Evolutionary conservation across 208 protist genomes (phyloP).

Genomic region (Leishmania lainsoni): DNA sequence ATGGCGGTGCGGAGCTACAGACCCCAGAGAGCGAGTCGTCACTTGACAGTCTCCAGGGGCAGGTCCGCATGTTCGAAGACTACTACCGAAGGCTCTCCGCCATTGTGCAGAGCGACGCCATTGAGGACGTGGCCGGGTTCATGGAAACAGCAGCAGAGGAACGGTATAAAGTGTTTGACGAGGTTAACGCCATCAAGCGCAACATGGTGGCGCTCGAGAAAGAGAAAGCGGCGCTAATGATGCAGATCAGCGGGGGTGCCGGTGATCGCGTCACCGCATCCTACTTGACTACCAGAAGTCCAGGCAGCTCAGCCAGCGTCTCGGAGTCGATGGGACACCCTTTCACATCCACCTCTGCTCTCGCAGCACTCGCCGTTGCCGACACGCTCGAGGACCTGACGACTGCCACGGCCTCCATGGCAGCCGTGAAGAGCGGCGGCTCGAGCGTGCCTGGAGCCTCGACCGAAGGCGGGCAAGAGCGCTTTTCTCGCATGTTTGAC

Average conservation of each 20-base stretch:
- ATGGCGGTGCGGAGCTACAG: not conserved
- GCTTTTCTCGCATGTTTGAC: constrained; percentile 4
- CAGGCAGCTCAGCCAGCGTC: not conserved
- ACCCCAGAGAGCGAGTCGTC: not conserved
- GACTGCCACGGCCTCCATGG: not conserved
- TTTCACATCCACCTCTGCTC: constrained; percentile 6
- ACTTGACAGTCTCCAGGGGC: constrained; percentile 5
- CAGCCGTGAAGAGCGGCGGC: not conserved
- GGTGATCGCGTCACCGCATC: not conserved
- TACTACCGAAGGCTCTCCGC: constrained; percentile 47
- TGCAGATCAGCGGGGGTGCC: constrained; percentile 6
- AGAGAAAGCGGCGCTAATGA: constrained; percentile 28
- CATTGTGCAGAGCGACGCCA: constrained; percentile 53
- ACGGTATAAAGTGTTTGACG: constrained; percentile 60
- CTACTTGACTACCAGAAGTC: not conserved
- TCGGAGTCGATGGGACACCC: not conserved
- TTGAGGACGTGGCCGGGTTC: constrained; percentile 58
- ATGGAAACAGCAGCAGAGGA: constrained; percentile 46
- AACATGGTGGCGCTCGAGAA: constrained; percentile 38
- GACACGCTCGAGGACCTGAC: constrained; percentile 15
- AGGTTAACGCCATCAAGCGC: constrained; percentile 54
- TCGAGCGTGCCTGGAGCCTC: not conserved
- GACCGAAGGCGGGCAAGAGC: not conserved
- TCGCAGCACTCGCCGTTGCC: constrained; percentile 12
- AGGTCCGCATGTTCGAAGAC: constrained; percentile 43